Percentiles rank a stretch among this genome's conserved stretches.
Conservation (phyloP, 306 rosid species). For the Prunus salicina region DNA sequence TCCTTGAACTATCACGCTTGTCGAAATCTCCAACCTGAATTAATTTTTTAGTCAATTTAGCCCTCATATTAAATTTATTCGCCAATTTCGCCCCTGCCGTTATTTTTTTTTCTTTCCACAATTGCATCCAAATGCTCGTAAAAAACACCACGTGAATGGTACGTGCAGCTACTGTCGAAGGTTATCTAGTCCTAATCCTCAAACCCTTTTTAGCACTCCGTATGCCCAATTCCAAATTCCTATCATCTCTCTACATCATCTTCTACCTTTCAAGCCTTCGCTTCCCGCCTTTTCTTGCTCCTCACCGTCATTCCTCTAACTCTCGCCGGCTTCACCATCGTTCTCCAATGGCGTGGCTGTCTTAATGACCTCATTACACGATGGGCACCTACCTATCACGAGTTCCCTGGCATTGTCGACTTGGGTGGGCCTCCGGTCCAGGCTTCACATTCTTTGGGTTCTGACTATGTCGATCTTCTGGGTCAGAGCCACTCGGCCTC, state of each 20-base stretch:
- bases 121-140: too few species aligned
- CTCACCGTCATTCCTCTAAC: conserved; percentile 63
- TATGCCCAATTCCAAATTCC: not conserved
- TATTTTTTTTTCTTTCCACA: too few species aligned
- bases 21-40: too few species aligned
- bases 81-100: too few species aligned
- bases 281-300: conserved; percentile 57
- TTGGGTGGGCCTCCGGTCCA: conserved; percentile 27
- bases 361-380: conserved; percentile 68
- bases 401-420: conserved; percentile 66
- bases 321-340: conserved; percentile 71
- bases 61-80: too few species aligned
- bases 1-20: too few species aligned
- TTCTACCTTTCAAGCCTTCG: conserved; percentile 29
- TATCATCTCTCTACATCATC: conserved; percentile 5
- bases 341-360: conserved; percentile 94
- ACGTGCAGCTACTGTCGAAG: too few species aligned
- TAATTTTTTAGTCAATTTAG: too few species aligned
- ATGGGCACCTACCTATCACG: conserved; percentile 61
- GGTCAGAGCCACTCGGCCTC: conserved; percentile 40
- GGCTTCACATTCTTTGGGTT: conserved; percentile 27
- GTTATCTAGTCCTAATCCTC: too few species aligned
- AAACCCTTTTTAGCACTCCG: too few species aligned
- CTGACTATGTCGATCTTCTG: conserved; percentile 54
- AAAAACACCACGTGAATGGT: too few species aligned